Percentiles rank a stretch among this genome's conserved stretches.
These are phyloP conservation scores for Flueggea neowawraea DNA, from an alignment of 441 rosid species.

Conservation along the genomic window DNA sequence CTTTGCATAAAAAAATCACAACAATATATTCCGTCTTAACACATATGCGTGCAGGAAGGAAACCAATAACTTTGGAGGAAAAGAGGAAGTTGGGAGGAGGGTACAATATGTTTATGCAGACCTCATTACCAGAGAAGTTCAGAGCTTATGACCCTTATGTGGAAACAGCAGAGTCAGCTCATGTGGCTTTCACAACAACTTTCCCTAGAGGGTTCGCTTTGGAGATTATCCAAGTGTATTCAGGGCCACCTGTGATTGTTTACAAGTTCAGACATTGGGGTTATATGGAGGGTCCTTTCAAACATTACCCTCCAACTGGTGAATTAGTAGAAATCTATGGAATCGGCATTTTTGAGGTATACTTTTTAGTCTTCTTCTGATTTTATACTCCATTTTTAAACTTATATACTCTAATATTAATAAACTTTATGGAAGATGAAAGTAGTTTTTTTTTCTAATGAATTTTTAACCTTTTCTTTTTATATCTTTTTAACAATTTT, in stretches of 20 bases:
- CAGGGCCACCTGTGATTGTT: conserved; percentile 53
- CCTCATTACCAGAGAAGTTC: conserved; percentile 45
- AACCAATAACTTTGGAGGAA: conserved; percentile 37
- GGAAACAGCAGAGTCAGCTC: conserved; percentile 48
- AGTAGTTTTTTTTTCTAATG: no score
- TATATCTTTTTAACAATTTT: no score
- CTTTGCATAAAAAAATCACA: no score
- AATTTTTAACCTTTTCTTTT: no score
- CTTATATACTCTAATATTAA: no score
- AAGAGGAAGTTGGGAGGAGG: conserved; percentile 36
- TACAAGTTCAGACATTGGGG: conserved; percentile 86
- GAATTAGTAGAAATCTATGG: conserved; percentile 47
- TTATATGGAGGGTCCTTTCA: conserved; percentile 71
- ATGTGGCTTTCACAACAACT: conserved; percentile 42
- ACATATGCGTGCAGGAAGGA: conserved; percentile 28
- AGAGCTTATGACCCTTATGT: conserved; percentile 42
- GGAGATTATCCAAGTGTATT: conserved; percentile 55
- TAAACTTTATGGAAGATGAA: no score
- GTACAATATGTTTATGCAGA: conserved; percentile 51
- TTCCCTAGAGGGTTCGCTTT: conserved; percentile 64
- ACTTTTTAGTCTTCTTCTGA: no score
- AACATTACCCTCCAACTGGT: conserved; percentile 59
- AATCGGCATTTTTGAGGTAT: conserved; percentile 37
- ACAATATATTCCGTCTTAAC: no score
- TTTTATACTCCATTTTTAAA: no score